Evolutionary conservation across 2,329 filamentous ascomycete genomes (phyloP).

Genomic region (Bipolaris gigantea): DNA sequence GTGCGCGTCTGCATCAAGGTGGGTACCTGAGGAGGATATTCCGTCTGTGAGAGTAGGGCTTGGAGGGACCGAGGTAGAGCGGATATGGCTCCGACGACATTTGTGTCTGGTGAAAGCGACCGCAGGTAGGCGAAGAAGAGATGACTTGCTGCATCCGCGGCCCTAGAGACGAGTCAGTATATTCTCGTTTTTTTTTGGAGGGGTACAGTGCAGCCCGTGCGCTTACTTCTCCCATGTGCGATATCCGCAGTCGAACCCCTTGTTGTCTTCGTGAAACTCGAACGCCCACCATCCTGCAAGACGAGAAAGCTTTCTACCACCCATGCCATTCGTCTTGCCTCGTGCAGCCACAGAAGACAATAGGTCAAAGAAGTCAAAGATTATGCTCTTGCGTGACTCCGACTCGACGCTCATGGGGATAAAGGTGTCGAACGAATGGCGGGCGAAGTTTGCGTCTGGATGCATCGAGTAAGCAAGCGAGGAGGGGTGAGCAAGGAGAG

Average conservation of each 20-base stretch:
- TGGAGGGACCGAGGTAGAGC: conserved; percentile 87
- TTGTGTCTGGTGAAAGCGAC: conserved; percentile 78
- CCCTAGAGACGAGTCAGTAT: conserved; percentile 57
- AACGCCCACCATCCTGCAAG: conserved; percentile 99
- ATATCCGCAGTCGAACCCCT: conserved; percentile 94
- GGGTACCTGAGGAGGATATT: conserved; percentile 85
- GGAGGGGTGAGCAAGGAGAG: conserved; percentile 1
- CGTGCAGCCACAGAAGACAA: conserved; percentile 88
- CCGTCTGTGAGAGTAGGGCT: conserved; percentile 85
- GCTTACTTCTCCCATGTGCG: conserved; percentile 79
- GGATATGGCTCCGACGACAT: conserved; percentile 75
- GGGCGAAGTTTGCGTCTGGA: conserved; percentile 84
- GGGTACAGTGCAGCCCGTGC: neutral
- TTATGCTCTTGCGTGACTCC: conserved; percentile 80
- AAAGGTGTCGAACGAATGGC: conserved; percentile 94
- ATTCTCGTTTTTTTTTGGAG: neutral
- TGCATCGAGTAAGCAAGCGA: conserved; percentile 21
- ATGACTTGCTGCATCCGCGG: conserved; percentile 93
- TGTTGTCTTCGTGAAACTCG: conserved; percentile 81
- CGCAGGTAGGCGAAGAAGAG: conserved; percentile 97
- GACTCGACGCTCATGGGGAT: conserved; percentile 93
- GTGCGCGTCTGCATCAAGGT: conserved; percentile 76
- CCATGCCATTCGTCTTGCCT: conserved; percentile 88
- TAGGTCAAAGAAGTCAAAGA: conserved; percentile 95
- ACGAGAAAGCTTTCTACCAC: conserved; percentile 88